A percentile compares a stretch with the other conserved stretches of the same genome.
Conservation (phyloP, 352 stramenopile species). For the Peronospora farinosa region DNA sequence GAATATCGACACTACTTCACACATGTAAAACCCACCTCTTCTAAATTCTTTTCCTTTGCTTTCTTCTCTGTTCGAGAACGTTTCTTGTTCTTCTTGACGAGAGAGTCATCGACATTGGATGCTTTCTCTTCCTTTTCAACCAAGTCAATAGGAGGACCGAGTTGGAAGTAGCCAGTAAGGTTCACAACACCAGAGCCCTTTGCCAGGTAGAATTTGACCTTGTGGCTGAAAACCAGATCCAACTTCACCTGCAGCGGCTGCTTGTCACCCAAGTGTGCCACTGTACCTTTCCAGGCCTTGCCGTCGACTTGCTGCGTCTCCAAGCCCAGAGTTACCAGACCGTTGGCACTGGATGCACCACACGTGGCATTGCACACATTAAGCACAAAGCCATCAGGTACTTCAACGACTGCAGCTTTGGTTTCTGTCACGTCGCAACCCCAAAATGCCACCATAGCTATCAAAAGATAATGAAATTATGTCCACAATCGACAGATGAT, state of each 20-base stretch:
- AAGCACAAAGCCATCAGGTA: conserved; percentile 55
- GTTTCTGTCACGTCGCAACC: conserved; percentile 48
- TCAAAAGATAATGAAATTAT: conserved; percentile 3
- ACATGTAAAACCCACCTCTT: conserved; percentile 41
- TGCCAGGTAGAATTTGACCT: conserved; percentile 74
- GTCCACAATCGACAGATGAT: not conserved
- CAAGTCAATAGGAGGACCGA: conserved; percentile 39
- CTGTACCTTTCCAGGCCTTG: conserved; percentile 57
- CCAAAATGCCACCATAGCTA: conserved; percentile 54
- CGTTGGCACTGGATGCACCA: conserved; percentile 15
- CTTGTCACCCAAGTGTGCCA: conserved; percentile 46
- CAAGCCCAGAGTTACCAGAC: conserved; percentile 40
- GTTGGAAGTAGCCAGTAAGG: conserved; percentile 80
- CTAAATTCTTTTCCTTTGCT: conserved; percentile 34
- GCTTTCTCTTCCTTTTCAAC: conserved; percentile 24
- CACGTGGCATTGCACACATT: conserved; percentile 57
- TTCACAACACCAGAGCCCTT: conserved; percentile 58
- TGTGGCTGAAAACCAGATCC: conserved; percentile 68
- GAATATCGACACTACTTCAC: conserved; percentile 12
- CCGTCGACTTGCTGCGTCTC: conserved; percentile 63
- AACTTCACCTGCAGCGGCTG: conserved; percentile 66
- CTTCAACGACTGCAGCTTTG: conserved; percentile 43
- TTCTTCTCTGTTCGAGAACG: conserved; percentile 42
- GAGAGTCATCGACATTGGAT: not conserved
- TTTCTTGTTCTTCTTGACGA: conserved; percentile 59